These are phyloP conservation scores for Camellia japonica DNA, from an alignment of 148 eudicot species.

Conservation along the genomic window DNA sequence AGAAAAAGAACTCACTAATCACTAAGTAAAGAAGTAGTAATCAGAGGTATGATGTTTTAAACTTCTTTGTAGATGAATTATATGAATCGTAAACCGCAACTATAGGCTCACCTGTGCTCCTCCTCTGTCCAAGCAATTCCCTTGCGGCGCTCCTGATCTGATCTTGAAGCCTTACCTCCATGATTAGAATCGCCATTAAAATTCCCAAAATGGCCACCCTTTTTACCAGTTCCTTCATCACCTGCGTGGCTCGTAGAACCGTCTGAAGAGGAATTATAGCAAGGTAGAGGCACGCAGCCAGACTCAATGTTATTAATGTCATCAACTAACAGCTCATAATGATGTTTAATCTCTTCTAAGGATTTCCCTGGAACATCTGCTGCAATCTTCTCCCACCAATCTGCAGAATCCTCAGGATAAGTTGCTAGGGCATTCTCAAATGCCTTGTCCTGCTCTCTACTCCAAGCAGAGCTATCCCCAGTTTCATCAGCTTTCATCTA, in stretches of 20 bases:
- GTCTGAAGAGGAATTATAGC: constrained; percentile 56
- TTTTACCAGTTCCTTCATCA: constrained; percentile 56
- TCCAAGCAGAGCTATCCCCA: constrained; percentile 49
- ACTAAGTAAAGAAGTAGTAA: neutral
- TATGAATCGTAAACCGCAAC: constrained; percentile 5
- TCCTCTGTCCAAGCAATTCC: constrained; percentile 99
- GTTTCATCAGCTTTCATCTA: constrained; percentile 58
- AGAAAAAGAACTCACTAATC: neutral
- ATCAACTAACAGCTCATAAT: constrained; percentile 71
- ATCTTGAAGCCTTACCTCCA: constrained; percentile 58
- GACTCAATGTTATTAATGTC: constrained; percentile 74
- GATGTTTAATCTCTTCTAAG: constrained; percentile 66
- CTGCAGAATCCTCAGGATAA: constrained; percentile 53
- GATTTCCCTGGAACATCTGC: constrained; percentile 74
- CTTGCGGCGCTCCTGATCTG: constrained; percentile 93
- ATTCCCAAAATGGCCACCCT: constrained; percentile 47
- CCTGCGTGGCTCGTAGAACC: constrained; percentile 44
- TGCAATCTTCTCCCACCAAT: constrained; percentile 82
- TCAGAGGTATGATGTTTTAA: neutral
- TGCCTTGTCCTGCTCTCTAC: constrained; percentile 79
- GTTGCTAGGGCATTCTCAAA: constrained; percentile 83
- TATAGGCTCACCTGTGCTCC: constrained; percentile 75
- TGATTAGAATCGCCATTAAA: constrained; percentile 49
- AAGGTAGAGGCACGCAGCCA: constrained; percentile 72
- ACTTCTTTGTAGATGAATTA: neutral